phyloP scores from a whole-genome alignment of 108 stramenopile species.

The Nitzschia sp. region DNA sequence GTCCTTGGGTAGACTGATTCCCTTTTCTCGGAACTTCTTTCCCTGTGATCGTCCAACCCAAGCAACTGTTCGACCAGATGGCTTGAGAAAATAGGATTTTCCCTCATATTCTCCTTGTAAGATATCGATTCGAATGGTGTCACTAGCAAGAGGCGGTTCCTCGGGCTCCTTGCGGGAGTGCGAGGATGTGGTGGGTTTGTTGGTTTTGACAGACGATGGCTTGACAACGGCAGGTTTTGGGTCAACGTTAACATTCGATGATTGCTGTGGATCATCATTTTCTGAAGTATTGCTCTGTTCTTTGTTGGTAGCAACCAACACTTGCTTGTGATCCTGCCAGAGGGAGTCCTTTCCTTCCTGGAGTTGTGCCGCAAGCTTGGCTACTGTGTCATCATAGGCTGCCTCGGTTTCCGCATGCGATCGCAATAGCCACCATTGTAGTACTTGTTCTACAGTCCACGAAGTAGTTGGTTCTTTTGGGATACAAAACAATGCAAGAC shows the following conservation, averaged over 20 bases:
- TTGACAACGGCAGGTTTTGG: too few species aligned
- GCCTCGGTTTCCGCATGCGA: constrained; percentile 44
- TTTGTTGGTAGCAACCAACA: constrained; percentile 23
- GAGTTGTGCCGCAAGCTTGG: constrained; percentile 40
- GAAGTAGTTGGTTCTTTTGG: constrained; percentile 50
- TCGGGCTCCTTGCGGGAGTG: neutral
- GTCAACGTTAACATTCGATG: neutral
- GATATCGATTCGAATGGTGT: constrained; percentile 42
- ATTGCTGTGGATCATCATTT: constrained; percentile 39
- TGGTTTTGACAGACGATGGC: neutral
- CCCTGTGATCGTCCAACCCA: constrained; percentile 72
- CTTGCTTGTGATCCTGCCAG: constrained; percentile 49
- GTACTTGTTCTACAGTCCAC: constrained; percentile 77
- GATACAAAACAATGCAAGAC: neutral
- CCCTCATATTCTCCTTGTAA: constrained; percentile 54
- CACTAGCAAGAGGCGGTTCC: neutral
- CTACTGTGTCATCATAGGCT: constrained; percentile 39
- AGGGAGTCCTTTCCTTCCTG: constrained; percentile 52
- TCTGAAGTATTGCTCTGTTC: constrained; percentile 8
- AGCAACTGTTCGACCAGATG: constrained; percentile 41
- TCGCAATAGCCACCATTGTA: constrained; percentile 68
- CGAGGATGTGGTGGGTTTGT: constrained; percentile 18
- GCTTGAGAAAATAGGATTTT: constrained; percentile 41
- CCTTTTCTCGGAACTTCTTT: constrained; percentile 72
- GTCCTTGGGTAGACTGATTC: constrained; percentile 68